Conservation (phyloP, 2,329 filamentous ascomycete genomes). For the Pseudodiploospora longispora region DNA sequence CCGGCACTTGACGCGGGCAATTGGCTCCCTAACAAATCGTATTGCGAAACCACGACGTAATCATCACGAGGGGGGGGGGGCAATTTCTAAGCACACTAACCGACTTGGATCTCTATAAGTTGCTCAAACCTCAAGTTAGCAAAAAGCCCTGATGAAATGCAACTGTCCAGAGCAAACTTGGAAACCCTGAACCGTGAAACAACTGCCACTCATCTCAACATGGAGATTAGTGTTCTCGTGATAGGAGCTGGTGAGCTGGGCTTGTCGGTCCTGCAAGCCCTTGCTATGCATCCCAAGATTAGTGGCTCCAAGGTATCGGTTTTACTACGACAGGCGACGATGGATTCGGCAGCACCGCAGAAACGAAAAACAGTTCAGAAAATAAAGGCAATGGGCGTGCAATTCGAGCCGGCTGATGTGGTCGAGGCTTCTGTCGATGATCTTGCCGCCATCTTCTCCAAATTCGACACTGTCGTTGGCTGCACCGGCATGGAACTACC, state of each 20-base stretch:
- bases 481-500: conserved; percentile 54
- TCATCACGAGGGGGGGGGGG: neutral
- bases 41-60: too few relatives aligned
- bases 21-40: too few relatives aligned
- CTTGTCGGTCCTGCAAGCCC: conserved; percentile 41
- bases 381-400: conserved; percentile 29
- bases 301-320: conserved; percentile 36
- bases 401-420: conserved; percentile 37
- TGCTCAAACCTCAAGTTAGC: neutral
- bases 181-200: conserved; percentile 5
- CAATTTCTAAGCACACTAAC: conserved; percentile 2
- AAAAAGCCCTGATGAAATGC: conserved; percentile 3
- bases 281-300: conserved; percentile 38
- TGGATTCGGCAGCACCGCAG: conserved; percentile 28
- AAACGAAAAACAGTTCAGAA: conserved; percentile 26
- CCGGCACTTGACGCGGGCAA: too few relatives aligned
- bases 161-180: conserved; percentile 10
- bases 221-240: conserved; percentile 40
- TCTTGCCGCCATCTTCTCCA: conserved; percentile 34
- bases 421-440: conserved; percentile 25
- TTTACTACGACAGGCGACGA: conserved; percentile 42
- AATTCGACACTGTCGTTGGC: conserved; percentile 48
- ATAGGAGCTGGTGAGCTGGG: conserved; percentile 63
- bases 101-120: neutral
- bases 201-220: conserved; percentile 3